phyloP scores from a whole-genome alignment of 257 asterid genomes.

The Solanum pinnatisectum region DNA sequence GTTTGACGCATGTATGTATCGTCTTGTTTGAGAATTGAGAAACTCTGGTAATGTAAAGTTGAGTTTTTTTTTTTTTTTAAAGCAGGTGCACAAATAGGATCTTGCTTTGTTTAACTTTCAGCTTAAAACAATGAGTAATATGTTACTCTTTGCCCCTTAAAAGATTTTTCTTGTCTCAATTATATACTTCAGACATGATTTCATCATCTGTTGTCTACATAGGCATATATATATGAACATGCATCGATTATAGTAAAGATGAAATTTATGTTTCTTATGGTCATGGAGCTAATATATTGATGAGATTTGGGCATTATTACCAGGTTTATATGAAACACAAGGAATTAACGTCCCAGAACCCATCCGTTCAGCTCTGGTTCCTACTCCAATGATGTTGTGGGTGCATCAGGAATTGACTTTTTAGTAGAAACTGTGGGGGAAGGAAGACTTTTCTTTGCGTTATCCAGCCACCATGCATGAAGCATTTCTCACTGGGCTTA shows the following conservation, averaged over 20 bases:
- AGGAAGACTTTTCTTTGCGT: background rate
- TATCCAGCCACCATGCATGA: background rate
- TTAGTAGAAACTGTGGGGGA: background rate
- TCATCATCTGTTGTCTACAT: too few species aligned
- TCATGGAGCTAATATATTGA: too few species aligned
- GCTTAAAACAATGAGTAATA: too few species aligned
- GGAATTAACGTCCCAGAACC: background rate
- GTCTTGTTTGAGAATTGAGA: background rate
- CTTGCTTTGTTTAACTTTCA: background rate
- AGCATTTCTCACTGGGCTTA: background rate
- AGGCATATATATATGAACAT: too few species aligned
- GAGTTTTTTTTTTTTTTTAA: too few species aligned
- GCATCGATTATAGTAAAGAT: too few species aligned
- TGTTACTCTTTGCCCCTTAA: too few species aligned
- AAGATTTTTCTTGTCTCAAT: too few species aligned
- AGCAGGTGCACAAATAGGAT: background rate
- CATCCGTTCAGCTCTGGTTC: background rate
- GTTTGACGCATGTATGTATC: background rate
- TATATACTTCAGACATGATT: too few species aligned
- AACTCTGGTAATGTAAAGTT: too few species aligned
- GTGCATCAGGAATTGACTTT: background rate
- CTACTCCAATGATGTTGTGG: background rate
- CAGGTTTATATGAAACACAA: too few species aligned
- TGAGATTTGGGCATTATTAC: too few species aligned
- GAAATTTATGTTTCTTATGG: background rate